phyloP scores from a whole-genome alignment of 106 monocot genomes.

The Hemerocallis citrina region DNA sequence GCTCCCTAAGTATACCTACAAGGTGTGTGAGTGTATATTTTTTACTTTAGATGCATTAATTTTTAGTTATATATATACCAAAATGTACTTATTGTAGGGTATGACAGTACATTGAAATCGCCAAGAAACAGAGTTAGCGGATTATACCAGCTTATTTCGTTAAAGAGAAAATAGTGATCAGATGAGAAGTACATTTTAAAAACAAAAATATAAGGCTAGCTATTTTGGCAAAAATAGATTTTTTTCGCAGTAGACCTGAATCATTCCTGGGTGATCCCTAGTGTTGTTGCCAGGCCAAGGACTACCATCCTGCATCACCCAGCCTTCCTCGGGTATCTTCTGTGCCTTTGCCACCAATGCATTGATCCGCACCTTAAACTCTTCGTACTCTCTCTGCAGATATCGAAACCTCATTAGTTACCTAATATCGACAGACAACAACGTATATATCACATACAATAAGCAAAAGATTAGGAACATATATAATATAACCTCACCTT shows the following conservation, averaged over 20 bases:
- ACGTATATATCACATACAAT: not conserved
- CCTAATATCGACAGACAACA: not conserved
- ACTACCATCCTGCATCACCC: slow-evolving; percentile 95
- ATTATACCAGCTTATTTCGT: no score
- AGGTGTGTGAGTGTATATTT: not conserved
- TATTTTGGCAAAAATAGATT: no score
- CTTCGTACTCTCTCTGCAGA: slow-evolving; percentile 92
- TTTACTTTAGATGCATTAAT: no score
- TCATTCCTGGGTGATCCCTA: slow-evolving; percentile 97
- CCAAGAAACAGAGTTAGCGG: no score
- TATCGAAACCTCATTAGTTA: not conserved
- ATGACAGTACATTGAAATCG: no score
- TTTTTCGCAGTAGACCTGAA: slow-evolving; percentile 53
- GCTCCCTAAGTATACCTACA: slow-evolving; percentile 81
- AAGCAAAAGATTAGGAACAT: not conserved
- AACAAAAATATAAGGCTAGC: no score
- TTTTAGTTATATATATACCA: no score
- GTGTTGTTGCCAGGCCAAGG: slow-evolving; percentile 96
- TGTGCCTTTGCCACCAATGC: slow-evolving; percentile 88
- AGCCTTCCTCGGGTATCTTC: slow-evolving; percentile 94
- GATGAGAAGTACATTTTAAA: no score
- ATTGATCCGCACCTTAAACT: slow-evolving; percentile 94
- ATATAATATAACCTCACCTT: slow-evolving; percentile 30
- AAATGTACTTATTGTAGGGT: no score
- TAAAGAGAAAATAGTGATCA: no score